A percentile compares a stretch with the other conserved stretches of the same genome.
phyloP scores from a whole-genome alignment of 1,139 yeast species.

The Trichomonascaceae sp. region DNA sequence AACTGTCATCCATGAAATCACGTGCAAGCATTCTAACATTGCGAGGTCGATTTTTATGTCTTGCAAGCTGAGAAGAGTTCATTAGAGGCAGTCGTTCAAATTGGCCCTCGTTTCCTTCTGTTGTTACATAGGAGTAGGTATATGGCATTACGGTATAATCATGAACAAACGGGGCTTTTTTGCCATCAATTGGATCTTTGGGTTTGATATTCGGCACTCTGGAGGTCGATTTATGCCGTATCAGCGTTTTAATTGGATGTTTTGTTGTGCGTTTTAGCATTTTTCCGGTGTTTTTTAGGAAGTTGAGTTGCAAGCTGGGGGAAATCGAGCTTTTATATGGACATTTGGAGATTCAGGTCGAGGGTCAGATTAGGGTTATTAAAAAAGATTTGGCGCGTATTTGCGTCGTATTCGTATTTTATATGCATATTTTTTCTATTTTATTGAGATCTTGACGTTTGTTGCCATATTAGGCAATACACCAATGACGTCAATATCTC shows the following conservation, averaged over 20 bases:
- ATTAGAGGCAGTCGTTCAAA: constrained; percentile 44
- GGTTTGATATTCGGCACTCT: not conserved
- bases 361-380: too few relatives aligned
- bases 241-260: not conserved
- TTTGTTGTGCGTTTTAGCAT: not conserved
- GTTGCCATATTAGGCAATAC: too few relatives aligned
- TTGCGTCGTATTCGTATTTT: too few relatives aligned
- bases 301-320: too few relatives aligned
- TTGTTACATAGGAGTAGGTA: constrained; percentile 21
- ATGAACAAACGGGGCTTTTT: constrained; percentile 10
- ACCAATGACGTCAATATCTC: too few relatives aligned
- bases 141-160: constrained; percentile 22
- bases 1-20: constrained; percentile 79
- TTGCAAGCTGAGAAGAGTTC: constrained; percentile 44
- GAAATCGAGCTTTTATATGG: too few relatives aligned
- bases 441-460: too few relatives aligned
- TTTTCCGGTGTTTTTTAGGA: too few relatives aligned
- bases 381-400: too few relatives aligned
- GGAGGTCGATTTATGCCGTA: not conserved
- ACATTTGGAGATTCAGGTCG: too few relatives aligned
- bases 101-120: constrained; percentile 29
- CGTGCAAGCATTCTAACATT: constrained; percentile 63
- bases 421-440: too few relatives aligned
- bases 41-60: constrained; percentile 48
- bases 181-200: not conserved